phyloP scores from a whole-genome alignment of 495 filamentous ascomycete species.

The Oleoguttula mirabilis region DNA sequence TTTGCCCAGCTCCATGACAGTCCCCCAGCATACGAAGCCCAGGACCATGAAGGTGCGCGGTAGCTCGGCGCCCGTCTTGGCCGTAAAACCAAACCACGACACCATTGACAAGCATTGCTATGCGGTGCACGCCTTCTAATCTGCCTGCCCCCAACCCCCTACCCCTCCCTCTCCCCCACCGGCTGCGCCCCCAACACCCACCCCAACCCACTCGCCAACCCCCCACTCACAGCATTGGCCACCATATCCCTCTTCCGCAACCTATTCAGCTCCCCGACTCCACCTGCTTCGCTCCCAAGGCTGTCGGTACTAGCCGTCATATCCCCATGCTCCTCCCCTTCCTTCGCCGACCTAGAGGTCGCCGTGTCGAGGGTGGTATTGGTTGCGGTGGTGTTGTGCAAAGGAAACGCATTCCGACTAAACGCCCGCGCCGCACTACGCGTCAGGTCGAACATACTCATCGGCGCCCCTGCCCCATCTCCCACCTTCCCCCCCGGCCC shows the following conservation, averaged over 20 bases:
- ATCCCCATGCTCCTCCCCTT: neutral
- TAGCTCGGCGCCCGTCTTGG: no score
- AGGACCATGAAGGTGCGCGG: no score
- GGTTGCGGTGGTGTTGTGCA: slow-evolving; percentile 24
- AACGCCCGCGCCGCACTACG: slow-evolving; percentile 68
- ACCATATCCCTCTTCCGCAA: slow-evolving; percentile 34
- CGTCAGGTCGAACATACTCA: slow-evolving; percentile 89
- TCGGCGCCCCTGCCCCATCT: slow-evolving; percentile 74
- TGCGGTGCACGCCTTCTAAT: no score
- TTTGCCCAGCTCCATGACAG: no score
- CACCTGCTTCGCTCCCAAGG: slow-evolving; percentile 8
- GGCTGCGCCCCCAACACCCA: slow-evolving; percentile 30
- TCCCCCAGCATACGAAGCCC: no score
- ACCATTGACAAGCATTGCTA: no score
- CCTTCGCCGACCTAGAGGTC: slow-evolving; percentile 3
- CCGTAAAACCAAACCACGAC: no score
- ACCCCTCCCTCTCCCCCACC: slow-evolving; percentile 3
- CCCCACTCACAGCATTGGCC: slow-evolving; percentile 30
- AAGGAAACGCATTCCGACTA: slow-evolving; percentile 48
- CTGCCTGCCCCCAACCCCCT: no score
- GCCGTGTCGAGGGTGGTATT: no score
- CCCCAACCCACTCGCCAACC: slow-evolving; percentile 30
- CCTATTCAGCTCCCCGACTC: slow-evolving; percentile 20
- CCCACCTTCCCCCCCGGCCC: slow-evolving; percentile 28
- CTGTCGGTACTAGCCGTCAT: slow-evolving; percentile 22